Conservation (phyloP, 2,329 filamentous ascomycete species). For the Apiospora pterosperma region DNA sequence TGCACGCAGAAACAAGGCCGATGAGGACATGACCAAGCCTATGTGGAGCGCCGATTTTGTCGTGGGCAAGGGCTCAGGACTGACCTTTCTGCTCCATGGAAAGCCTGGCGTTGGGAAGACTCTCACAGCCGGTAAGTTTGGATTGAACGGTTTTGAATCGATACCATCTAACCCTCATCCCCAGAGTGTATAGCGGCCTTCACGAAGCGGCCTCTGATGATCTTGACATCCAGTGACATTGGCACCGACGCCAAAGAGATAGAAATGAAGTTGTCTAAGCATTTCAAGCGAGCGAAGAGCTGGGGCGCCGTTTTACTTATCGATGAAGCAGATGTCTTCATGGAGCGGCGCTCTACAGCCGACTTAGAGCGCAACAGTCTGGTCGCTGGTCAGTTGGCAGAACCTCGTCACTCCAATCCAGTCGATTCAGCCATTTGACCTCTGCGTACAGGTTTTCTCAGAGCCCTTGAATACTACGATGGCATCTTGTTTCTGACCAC, state of each 20-base stretch:
- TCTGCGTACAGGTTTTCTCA: constrained; percentile 20
- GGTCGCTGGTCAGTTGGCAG: constrained; percentile 19
- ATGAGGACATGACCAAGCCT: neutral
- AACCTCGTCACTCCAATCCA: neutral
- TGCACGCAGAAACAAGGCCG: neutral
- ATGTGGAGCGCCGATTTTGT: constrained; percentile 34
- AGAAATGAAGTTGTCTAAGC: neutral
- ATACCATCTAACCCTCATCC: neutral
- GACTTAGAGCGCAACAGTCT: constrained; percentile 24
- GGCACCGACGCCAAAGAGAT: neutral
- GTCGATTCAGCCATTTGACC: neutral
- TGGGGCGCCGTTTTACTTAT: constrained; percentile 28
- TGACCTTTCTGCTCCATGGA: constrained; percentile 50
- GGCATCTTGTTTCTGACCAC: constrained; percentile 29
- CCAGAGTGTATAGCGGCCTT: neutral
- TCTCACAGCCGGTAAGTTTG: neutral
- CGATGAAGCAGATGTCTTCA: constrained; percentile 34
- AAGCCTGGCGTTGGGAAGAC: constrained; percentile 44
- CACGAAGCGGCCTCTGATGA: neutral
- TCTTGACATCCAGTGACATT: neutral
- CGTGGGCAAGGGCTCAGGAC: constrained; percentile 47
- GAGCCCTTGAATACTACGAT: constrained; percentile 26
- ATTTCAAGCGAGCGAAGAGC: constrained; percentile 17
- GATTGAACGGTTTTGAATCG: fast-evolving
- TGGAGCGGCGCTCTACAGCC: constrained; percentile 25